Percentiles rank a stretch among this genome's conserved stretches.
Evolutionary conservation across 345 rosid genomes (phyloP).

Genomic region (Salix caprea): DNA sequence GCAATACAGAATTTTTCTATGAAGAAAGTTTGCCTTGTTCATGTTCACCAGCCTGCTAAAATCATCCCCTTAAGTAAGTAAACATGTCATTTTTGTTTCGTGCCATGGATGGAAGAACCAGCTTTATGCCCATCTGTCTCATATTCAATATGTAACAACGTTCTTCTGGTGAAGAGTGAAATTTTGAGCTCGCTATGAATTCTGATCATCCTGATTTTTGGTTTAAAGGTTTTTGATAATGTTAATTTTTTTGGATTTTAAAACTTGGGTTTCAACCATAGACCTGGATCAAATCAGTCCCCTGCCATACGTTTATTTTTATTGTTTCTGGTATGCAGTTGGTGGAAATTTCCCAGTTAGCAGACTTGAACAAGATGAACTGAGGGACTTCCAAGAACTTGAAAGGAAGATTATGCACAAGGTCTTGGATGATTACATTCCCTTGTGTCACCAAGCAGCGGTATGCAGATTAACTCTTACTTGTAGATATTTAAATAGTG

Average conservation of each 20-base stretch:
- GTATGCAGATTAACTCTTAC: conserved; percentile 31
- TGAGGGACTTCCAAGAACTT: conserved; percentile 49
- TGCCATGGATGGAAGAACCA: no score
- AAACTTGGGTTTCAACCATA: neutral
- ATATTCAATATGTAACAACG: neutral
- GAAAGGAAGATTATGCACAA: conserved; percentile 52
- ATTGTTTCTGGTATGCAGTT: conserved; percentile 37
- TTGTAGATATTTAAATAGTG: neutral
- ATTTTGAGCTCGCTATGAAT: neutral
- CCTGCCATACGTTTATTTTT: neutral
- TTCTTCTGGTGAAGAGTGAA: neutral
- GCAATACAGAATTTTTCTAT: conserved; percentile 65
- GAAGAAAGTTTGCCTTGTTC: conserved; percentile 61
- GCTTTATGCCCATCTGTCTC: no score
- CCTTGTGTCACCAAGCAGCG: conserved; percentile 54
- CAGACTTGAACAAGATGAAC: conserved; percentile 48
- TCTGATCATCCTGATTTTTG: neutral
- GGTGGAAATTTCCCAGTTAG: conserved; percentile 63
- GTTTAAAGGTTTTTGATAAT: neutral
- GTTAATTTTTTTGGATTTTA: neutral
- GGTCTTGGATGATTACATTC: conserved; percentile 53
- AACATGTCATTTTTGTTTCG: neutral
- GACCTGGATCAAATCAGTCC: neutral
- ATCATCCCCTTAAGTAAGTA: conserved; percentile 64
- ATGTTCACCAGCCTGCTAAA: conserved; percentile 64